Conservation (phyloP, 1,139 yeast species). For the Candida buenavistaensis region DNA sequence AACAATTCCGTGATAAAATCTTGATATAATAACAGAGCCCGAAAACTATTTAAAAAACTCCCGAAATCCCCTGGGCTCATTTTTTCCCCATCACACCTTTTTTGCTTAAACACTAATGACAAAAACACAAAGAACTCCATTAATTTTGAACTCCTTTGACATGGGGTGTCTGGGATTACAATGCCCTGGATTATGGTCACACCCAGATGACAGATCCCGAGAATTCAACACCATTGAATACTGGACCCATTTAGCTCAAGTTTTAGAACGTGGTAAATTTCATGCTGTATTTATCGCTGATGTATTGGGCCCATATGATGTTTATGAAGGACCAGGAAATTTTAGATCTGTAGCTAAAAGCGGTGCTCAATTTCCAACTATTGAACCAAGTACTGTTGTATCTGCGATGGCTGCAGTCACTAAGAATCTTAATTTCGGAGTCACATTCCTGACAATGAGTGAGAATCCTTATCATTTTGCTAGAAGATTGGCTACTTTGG, state of each 20-base stretch:
- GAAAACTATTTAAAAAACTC: no score
- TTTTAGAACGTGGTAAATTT: constrained; percentile 46
- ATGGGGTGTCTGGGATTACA: constrained; percentile 43
- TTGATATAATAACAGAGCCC: background rate
- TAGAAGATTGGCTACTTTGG: constrained; percentile 41
- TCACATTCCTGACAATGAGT: constrained; percentile 43
- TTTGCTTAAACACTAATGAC: no score
- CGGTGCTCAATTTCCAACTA: constrained; percentile 45
- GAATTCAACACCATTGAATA: constrained; percentile 39
- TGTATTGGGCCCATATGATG: constrained; percentile 46
- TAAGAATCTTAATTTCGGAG: constrained; percentile 38
- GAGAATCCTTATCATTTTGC: constrained; percentile 46
- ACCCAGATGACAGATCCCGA: constrained; percentile 40
- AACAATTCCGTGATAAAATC: background rate
- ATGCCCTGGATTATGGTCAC: constrained; percentile 43
- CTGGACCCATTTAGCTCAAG: constrained; percentile 46
- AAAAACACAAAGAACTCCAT: constrained; percentile 16
- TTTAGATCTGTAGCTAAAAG: constrained; percentile 35
- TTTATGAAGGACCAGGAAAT: constrained; percentile 39
- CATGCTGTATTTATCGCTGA: constrained; percentile 49
- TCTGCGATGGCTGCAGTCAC: constrained; percentile 45
- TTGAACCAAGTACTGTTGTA: constrained; percentile 43
- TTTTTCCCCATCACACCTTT: no score
- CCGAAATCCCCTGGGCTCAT: no score
- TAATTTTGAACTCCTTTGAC: constrained; percentile 40